These are phyloP conservation scores for Metschnikowia reukaufii DNA, from an alignment of 805 yeast genomes.

Conservation along the genomic window DNA sequence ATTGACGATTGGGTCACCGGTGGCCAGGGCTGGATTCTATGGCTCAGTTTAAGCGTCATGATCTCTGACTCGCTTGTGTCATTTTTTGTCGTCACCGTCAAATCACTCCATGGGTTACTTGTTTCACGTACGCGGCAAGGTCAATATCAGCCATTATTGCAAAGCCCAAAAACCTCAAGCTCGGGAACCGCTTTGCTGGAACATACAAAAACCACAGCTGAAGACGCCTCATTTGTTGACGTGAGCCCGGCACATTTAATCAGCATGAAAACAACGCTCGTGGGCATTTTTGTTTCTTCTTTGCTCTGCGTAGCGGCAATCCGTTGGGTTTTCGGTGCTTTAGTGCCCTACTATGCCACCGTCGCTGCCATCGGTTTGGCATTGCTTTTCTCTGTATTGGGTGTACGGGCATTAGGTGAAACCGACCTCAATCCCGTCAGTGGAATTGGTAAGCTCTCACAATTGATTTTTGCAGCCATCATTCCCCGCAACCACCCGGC, in stretches of 20 bases:
- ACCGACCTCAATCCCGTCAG: conserved; percentile 96
- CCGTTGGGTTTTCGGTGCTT: conserved; percentile 63
- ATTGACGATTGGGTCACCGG: conserved; percentile 93
- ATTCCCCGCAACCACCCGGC: conserved; percentile 77
- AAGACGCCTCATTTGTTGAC: conserved; percentile 11
- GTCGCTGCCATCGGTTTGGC: conserved; percentile 72
- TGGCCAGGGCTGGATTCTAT: conserved; percentile 95
- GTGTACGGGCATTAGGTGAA: conserved; percentile 93
- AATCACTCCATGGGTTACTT: conserved; percentile 31
- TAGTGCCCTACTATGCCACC: conserved; percentile 71
- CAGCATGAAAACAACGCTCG: conserved; percentile 44
- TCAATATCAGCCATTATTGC: conserved; percentile 5
- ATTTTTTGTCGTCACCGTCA: conserved; percentile 59
- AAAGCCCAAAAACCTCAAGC: no score
- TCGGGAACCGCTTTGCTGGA: neutral
- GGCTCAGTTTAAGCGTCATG: conserved; percentile 93
- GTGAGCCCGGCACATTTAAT: conserved; percentile 44
- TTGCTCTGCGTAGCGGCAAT: conserved; percentile 66
- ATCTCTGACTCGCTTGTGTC: conserved; percentile 87
- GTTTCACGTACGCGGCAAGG: neutral
- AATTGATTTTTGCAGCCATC: conserved; percentile 78
- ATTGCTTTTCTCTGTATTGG: conserved; percentile 74
- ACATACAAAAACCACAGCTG: neutral
- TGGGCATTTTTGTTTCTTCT: conserved; percentile 68
- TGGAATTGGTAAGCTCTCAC: conserved; percentile 94